Evolutionary conservation across 2,329 filamentous ascomycete genomes (phyloP), one percentile per base, ranked within the genome.

Genomic region (Paecilomyces variotii): DNA sequence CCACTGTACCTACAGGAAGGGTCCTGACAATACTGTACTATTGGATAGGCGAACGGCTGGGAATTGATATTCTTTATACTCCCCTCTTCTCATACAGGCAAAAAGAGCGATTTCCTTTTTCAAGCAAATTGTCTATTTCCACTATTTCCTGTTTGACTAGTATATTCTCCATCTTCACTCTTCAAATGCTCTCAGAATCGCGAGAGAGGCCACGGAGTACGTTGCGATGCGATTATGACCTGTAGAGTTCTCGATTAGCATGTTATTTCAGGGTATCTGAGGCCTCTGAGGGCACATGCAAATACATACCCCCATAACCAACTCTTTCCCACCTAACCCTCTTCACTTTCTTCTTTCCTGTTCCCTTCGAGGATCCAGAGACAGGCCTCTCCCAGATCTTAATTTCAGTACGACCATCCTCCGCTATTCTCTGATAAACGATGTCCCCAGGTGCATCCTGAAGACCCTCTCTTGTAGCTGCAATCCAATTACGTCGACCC

Each of bases 311-410:
- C 55, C 77, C 77, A 56, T 78, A 74, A 56, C 67, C 65, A 32
- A 78, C 71, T 55, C 74, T 72, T 58, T 78, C 74, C 77, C 76
- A 79, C 30, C 74, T 64, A 4, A 78, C 72, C 49, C 61, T 72
- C 60, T 78, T 79, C 32, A 73, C 63, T 27, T 49, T 53, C 51
- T 61, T 62, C 49, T 60, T 53, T 6, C 52, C 24, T n/a, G 34
- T 35, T 2, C 56, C 55, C 28, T 56, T 57, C 9, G 32, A 28
- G 19, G 28, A n/a, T 19, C 56, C 55, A 12, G 50, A 57, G 53
- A 62, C 54, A 6, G 58, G 54, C 19, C 69, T 70, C 59, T 75
- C 73, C 75, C 74, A 77, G 24, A 76, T 64, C n/a, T 68, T 67
- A 1, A 73, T 62, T 57, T 77, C 70, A 26, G 63, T 68, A 35